phyloP scores from a whole-genome alignment of 371 early-diverging fungal genomes.

The Coemansia sp. region DNA sequence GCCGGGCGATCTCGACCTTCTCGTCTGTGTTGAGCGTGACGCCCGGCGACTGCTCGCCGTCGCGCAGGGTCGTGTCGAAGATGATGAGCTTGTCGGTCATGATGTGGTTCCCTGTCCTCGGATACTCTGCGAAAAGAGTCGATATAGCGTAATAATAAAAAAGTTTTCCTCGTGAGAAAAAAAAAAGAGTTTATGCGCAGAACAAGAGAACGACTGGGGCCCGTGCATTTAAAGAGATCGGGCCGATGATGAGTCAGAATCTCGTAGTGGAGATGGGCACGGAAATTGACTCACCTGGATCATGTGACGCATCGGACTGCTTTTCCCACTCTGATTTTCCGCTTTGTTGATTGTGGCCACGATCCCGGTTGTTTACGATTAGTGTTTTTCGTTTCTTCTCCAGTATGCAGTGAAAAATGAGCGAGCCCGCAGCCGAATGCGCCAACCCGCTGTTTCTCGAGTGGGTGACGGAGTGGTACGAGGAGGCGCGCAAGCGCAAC shows the following conservation, averaged over 20 bases:
- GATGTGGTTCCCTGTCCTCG: background rate
- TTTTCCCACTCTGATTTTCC: too few species aligned
- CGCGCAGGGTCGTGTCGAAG: conserved; percentile 93
- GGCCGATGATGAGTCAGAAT: background rate
- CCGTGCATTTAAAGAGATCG: background rate
- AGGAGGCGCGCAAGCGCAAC: conserved; percentile 38
- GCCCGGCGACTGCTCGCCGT: conserved; percentile 97
- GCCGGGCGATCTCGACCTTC: conserved; percentile 91
- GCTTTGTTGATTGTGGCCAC: too few species aligned
- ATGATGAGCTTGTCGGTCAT: conserved; percentile 74
- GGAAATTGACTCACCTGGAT: background rate
- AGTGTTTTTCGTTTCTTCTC: too few species aligned
- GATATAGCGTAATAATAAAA: background rate
- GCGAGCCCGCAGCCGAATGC: conserved; percentile 10
- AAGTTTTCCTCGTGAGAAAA: background rate
- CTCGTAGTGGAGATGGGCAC: background rate
- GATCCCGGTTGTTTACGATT: too few species aligned
- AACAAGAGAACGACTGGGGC: background rate
- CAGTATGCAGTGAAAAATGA: too few species aligned
- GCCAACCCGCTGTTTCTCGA: conserved; percentile 48
- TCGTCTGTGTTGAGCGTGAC: conserved; percentile 89
- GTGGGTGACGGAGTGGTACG: conserved; percentile 46
- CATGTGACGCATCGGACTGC: background rate
- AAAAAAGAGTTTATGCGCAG: background rate
- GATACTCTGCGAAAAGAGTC: background rate